Conservation (phyloP, 345 rosid genomes). For the Populus pruinosa region DNA sequence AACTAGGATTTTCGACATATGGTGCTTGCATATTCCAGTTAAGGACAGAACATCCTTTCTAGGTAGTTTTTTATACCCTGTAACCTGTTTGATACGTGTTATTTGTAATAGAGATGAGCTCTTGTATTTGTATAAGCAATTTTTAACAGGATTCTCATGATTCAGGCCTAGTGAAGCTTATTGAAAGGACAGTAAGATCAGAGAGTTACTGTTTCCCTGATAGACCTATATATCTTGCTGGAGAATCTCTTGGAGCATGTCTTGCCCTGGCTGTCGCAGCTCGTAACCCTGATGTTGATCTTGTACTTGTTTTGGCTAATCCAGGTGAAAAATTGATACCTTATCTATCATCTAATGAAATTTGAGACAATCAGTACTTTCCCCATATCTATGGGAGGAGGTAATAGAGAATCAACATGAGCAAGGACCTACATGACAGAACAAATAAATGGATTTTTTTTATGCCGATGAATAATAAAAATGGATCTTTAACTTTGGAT, state of each 20-base stretch:
- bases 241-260: conserved; percentile 82
- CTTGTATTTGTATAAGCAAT: background rate
- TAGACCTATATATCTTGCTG: conserved; percentile 73
- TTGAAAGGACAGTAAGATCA: conserved; percentile 47
- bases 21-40: conserved; percentile 81
- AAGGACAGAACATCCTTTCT: conserved; percentile 63
- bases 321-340: conserved; percentile 44
- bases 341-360: background rate
- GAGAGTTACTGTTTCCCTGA: conserved; percentile 36
- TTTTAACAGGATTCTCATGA: background rate
- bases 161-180: conserved; percentile 59
- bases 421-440: too few species aligned
- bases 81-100: background rate
- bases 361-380: background rate
- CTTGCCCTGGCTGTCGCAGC: conserved; percentile 69
- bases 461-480: too few species aligned
- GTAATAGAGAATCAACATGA: background rate
- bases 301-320: conserved; percentile 59
- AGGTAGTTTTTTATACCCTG: conserved; percentile 25
- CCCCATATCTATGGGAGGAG: background rate
- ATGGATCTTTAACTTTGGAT: too few species aligned
- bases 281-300: conserved; percentile 61
- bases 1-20: conserved; percentile 61
- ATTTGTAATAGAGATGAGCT: background rate
- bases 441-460: too few species aligned